Evolutionary conservation across 495 filamentous ascomycete species (phyloP).

Genomic region (Elaphomyces granulatus): DNA sequence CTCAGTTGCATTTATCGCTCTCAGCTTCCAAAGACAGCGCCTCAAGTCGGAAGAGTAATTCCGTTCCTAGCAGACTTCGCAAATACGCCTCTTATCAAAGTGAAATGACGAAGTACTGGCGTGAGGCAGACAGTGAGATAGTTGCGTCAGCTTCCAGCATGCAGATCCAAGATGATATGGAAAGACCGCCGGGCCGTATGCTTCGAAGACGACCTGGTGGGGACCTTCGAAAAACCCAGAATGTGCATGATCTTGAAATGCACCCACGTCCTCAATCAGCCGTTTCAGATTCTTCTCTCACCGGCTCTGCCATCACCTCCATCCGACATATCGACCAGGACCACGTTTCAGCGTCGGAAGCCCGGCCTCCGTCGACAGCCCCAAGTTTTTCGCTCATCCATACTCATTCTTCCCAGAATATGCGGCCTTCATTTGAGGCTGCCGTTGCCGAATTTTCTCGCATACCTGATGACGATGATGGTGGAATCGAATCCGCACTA

Average conservation of each 20-base stretch:
- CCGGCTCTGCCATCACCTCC: conserved; percentile 53
- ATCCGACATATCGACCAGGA: conserved; percentile 23
- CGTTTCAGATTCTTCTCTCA: conserved; percentile 53
- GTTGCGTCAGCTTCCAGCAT: conserved; percentile 35
- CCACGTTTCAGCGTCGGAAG: conserved; percentile 21
- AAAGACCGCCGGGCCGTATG: conserved; percentile 33
- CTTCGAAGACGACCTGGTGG: conserved; percentile 81
- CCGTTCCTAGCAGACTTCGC: conserved; percentile 26
- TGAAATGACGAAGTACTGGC: conserved; percentile 44
- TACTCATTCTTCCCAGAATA: conserved; percentile 59
- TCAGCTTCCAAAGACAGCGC: not conserved
- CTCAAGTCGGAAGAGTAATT: not conserved
- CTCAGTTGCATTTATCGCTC: not conserved
- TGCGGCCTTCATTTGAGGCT: conserved; percentile 78
- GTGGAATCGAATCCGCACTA: conserved; percentile 84
- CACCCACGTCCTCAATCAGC: conserved; percentile 52
- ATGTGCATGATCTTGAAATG: conserved; percentile 53
- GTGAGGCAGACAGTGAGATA: conserved; percentile 45
- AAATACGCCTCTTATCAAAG: conserved; percentile 63
- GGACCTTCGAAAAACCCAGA: conserved; percentile 65
- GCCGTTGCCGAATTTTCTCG: conserved; percentile 79
- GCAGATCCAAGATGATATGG: conserved; percentile 21
- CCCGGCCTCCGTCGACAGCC: conserved; percentile 5
- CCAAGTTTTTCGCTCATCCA: conserved; percentile 49
- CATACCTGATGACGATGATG: conserved; percentile 84